Conservation (phyloP, 257 asterid species). For the Capsicum chinense region DNA sequence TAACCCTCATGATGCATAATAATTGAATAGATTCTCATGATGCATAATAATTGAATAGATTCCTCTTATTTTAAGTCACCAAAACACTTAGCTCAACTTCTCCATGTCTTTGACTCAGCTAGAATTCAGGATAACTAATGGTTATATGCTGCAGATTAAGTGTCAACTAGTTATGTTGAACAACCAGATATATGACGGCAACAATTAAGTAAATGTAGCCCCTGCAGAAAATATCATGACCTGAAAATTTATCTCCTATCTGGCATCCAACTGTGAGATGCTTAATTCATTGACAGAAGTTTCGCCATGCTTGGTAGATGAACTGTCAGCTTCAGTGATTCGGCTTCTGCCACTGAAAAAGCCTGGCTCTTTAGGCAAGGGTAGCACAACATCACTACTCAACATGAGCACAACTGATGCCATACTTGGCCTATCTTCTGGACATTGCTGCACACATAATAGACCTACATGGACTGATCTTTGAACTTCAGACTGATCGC, state of each 20-base stretch:
- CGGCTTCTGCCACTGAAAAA: not conserved
- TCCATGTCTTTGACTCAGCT: not conserved
- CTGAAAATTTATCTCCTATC: not conserved
- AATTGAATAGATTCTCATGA: not conserved
- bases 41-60: not conserved
- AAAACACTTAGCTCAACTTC: not conserved
- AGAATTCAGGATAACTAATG: not conserved
- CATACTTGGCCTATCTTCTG: constrained; percentile 1
- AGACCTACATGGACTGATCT: not conserved
- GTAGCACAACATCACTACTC: not conserved
- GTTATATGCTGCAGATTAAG: not conserved
- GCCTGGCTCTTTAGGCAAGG: constrained; percentile 7
- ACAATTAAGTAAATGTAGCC: not conserved
- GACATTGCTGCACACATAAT: not conserved
- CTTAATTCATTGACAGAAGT: constrained; percentile 15
- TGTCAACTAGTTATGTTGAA: not conserved
- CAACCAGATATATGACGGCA: not conserved
- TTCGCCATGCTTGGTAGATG: not conserved
- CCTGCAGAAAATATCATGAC: not conserved
- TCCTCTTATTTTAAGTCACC: constrained; percentile 3
- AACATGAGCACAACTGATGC: constrained; percentile 17
- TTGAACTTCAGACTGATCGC: not conserved
- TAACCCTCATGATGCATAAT: not conserved
- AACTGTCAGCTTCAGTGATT: not conserved
- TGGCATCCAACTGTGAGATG: not conserved